phyloP scores from a whole-genome alignment of 208 protist genomes.

The Trypanosoma caninum region DNA sequence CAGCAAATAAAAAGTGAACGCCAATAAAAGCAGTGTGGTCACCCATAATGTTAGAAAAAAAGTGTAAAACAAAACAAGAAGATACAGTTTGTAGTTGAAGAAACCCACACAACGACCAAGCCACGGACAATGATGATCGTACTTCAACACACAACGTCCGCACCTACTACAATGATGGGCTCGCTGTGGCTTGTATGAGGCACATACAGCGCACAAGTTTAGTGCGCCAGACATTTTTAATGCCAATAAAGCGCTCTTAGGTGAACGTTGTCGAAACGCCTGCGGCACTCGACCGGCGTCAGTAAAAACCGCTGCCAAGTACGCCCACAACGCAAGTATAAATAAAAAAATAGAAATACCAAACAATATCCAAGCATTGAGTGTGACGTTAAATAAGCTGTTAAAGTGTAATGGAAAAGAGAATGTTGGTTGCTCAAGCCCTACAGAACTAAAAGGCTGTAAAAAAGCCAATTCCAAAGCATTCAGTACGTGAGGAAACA shows the following conservation, averaged over 20 bases:
- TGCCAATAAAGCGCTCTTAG: conserved; percentile 64
- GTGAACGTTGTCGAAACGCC: conserved; percentile 63
- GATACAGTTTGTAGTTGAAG: conserved; percentile 92
- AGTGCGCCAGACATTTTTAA: conserved; percentile 29
- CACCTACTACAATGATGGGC: conserved; percentile 90
- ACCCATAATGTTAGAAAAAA: conserved; percentile 73
- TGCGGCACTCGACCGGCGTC: conserved; percentile 65
- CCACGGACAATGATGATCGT: conserved; percentile 94
- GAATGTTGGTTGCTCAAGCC: conserved; percentile 17
- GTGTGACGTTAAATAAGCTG: conserved; percentile 17
- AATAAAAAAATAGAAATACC: conserved; percentile 51
- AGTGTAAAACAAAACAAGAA: conserved; percentile 75
- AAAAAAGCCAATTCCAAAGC: conserved; percentile 23
- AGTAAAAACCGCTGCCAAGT: conserved; percentile 59
- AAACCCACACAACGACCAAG: conserved; percentile 91
- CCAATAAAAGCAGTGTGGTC: conserved; percentile 39
- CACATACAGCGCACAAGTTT: conserved; percentile 84
- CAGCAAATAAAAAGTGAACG: conserved; percentile 5
- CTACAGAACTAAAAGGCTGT: conserved; percentile 13
- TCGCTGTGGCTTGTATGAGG: conserved; percentile 81
- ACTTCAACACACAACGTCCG: conserved; percentile 86
- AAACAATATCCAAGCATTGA: conserved; percentile 56
- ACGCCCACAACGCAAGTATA: conserved; percentile 66
- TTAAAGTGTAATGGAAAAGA: conserved; percentile 19
- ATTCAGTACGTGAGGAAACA: conserved; percentile 65